Evolutionary conservation across 2,329 filamentous ascomycete species (phyloP).

Genomic region (Arthroderma sp.): DNA sequence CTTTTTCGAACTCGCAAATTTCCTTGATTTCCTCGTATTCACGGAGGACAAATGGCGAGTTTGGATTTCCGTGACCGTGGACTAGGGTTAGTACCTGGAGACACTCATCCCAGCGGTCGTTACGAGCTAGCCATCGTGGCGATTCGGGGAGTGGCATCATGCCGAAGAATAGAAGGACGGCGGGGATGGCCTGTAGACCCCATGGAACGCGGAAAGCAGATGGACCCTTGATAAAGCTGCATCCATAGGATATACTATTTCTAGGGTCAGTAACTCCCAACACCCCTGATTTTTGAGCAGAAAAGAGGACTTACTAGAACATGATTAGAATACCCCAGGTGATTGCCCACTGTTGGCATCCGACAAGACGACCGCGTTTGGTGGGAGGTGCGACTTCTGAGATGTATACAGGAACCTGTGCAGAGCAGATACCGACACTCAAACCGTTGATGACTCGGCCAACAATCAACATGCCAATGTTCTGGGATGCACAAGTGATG

Average conservation of each 20-base stretch:
- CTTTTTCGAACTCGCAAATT: constrained; percentile 60
- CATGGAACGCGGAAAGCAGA: constrained; percentile 53
- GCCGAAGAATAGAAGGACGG: constrained; percentile 44
- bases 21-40: constrained; percentile 64
- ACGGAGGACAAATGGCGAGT: constrained; percentile 52
- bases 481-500: constrained; percentile 51
- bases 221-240: constrained; percentile 44
- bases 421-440: constrained; percentile 32
- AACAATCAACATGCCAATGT: constrained; percentile 46
- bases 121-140: constrained; percentile 51
- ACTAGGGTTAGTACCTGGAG: constrained; percentile 41
- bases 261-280: background rate
- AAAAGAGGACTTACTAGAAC: constrained; percentile 41
- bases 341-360: constrained; percentile 34
- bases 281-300: too few relatives aligned
- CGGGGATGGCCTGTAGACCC: constrained; percentile 53
- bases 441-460: constrained; percentile 34
- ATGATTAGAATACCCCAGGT: constrained; percentile 41
- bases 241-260: constrained; percentile 45
- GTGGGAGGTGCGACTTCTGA: constrained; percentile 32
- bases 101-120: constrained; percentile 47
- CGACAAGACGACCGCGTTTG: constrained; percentile 32
- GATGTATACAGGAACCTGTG: constrained; percentile 33
- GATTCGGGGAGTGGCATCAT: constrained; percentile 46
- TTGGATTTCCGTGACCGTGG: constrained; percentile 53